Base-by-base conservation (phyloP, 352 stramenopile species). In the Globisporangium perplexum region DNA sequence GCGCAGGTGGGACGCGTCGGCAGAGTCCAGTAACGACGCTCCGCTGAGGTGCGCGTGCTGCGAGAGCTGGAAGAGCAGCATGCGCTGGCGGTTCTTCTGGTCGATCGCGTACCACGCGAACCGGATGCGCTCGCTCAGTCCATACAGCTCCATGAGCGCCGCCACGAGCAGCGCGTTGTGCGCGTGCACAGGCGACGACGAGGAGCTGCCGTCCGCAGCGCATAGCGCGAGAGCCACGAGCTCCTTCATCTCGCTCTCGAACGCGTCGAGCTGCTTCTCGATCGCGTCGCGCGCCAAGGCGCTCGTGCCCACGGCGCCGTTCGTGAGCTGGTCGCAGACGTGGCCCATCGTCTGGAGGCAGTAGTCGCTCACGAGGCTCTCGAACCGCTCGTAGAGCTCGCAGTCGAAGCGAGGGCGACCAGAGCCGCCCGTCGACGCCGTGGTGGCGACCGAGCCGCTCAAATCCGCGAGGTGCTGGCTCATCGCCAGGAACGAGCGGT, bases 281-380 rank as follows among this genome's bases (percentile, higher is more conserved):
- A 88, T 77, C 48, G 53, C 65, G 12, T 51, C 70, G 28, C 38
- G 62, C 52, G 18, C 49, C 26, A 53, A 66, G 20, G 57, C 59
- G 55, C 49, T 60, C 55, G 50, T 62, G 57, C 41, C 67, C 22
- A 35, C 69, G 14, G 60, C 56, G 49, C 47, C 55, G 10, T 28
- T 46, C 20, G 72, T 71, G 39, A 88, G 69, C 44, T 83, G 73
- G 38, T 78, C 71, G 47, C 72, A 86, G 5, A 86, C 58, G 23
- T 65, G 64, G 11, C 63, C 53, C 46, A 88, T 45, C 8, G 74
- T 69, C 28, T 88, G 71, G 38, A 88, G 41, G 46, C 72, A 83
- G 48, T 85, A 88, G 8, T 72, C 71, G 4, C 67, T 74, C n/a
- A 86, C 20, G 24, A 85, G 57, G 0, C 59, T 47, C 44, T 88